phyloP scores from a whole-genome alignment of 2,329 filamentous ascomycete genomes.

The Orbilia blumenaviensis region DNA sequence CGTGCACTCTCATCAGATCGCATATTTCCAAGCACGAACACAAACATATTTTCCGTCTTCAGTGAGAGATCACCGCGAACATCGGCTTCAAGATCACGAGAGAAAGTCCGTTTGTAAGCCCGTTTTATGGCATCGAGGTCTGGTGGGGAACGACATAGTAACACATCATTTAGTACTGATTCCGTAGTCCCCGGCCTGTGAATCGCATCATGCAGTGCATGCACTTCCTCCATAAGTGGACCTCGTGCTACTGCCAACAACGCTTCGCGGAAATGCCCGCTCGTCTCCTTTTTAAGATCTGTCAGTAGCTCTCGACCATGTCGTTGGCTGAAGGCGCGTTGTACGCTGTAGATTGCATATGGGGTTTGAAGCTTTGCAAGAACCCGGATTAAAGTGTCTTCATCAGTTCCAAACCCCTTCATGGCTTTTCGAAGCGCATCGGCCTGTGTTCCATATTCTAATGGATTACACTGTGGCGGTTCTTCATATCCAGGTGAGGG shows the following conservation, averaged over 20 bases:
- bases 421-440: conserved; percentile 80
- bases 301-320: conserved; percentile 75
- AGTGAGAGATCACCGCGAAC: conserved; percentile 81
- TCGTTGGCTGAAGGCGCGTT: conserved; percentile 71
- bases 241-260: conserved; percentile 81
- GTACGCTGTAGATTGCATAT: conserved; percentile 76
- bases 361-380: conserved; percentile 76
- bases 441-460: conserved; percentile 73
- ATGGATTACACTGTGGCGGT: conserved; percentile 60
- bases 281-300: conserved; percentile 81
- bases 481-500: conserved; percentile 60
- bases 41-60: conserved; percentile 86
- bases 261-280: conserved; percentile 75
- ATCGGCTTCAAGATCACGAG: conserved; percentile 73
- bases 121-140: conserved; percentile 87
- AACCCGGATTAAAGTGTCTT: conserved; percentile 75
- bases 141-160: conserved; percentile 83
- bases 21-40: conserved; percentile 78
- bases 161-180: conserved; percentile 81
- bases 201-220: conserved; percentile 76
- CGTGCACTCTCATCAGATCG: conserved; percentile 81
- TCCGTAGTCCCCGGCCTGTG: conserved; percentile 87
- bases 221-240: conserved; percentile 79
- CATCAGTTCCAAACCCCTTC: conserved; percentile 93
- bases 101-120: conserved; percentile 75